A percentile compares a stretch with the other conserved stretches of the same genome.
These are phyloP conservation scores for Psilocybe tampanensis DNA, from an alignment of 768 basidiomycete genomes.

Conservation along the genomic window DNA sequence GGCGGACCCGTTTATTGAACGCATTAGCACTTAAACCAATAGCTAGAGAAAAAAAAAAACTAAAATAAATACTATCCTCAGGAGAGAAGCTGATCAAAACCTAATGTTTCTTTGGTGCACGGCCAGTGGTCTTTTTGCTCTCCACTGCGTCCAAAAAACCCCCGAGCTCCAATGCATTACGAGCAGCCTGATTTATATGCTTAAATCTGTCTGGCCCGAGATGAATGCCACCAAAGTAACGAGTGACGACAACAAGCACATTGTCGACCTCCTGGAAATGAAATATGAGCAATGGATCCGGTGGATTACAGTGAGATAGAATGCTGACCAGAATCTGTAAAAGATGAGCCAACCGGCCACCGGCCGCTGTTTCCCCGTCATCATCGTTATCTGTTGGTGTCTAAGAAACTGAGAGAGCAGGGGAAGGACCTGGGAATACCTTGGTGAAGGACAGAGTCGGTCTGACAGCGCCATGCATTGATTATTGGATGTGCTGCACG, in stretches of 20 bases:
- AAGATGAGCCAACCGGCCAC: conserved; percentile 86
- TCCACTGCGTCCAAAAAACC: conserved; percentile 71
- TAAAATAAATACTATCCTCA: no score
- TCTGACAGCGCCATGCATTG: conserved; percentile 80
- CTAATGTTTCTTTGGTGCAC: conserved; percentile 25
- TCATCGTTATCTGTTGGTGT: conserved; percentile 81
- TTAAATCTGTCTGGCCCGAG: conserved; percentile 89
- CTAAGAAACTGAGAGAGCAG: neutral
- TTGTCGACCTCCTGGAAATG: conserved; percentile 70
- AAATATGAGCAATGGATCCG: neutral
- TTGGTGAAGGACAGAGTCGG: conserved; percentile 70
- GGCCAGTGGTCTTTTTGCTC: conserved; percentile 30
- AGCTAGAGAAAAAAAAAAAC: no score
- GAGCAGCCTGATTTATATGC: conserved; percentile 94
- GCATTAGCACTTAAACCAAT: no score
- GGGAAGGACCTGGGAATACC: conserved; percentile 38
- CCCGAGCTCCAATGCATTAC: conserved; percentile 86
- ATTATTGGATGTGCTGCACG: conserved; percentile 81
- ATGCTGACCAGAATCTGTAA: conserved; percentile 75
- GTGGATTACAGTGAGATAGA: neutral
- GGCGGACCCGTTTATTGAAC: no score
- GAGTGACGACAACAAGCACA: conserved; percentile 89
- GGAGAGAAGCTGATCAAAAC: no score
- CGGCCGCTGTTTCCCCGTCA: conserved; percentile 93
- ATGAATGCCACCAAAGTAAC: conserved; percentile 92